phyloP scores from a whole-genome alignment of 805 yeast genomes.

The Yueomyces sinensis region DNA sequence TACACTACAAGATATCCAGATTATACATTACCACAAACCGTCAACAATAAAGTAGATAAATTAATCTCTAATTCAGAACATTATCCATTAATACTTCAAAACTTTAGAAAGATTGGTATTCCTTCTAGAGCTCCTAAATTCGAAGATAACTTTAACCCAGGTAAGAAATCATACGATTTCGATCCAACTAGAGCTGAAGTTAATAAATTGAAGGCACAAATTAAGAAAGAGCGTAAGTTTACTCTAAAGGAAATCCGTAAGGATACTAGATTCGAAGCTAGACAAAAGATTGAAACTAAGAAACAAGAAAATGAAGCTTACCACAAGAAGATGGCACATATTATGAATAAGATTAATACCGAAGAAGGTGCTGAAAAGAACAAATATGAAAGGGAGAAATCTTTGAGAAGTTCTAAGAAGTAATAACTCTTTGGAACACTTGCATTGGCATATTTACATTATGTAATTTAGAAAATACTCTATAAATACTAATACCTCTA shows the following conservation, averaged over 20 bases:
- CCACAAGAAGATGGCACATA: slow-evolving; percentile 79
- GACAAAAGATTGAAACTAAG: slow-evolving; percentile 72
- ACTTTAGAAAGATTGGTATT: slow-evolving; percentile 74
- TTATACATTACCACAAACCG: slow-evolving; percentile 21
- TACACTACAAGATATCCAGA: slow-evolving; percentile 26
- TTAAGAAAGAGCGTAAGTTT: slow-evolving; percentile 85
- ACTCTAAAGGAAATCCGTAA: slow-evolving; percentile 82
- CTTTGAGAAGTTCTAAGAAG: slow-evolving; percentile 39
- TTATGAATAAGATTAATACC: slow-evolving; percentile 77
- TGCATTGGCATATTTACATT: neutral
- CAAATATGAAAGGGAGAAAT: slow-evolving; percentile 78
- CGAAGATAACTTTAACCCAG: slow-evolving; percentile 94
- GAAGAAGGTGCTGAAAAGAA: slow-evolving; percentile 94
- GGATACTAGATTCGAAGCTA: slow-evolving; percentile 75
- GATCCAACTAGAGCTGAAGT: slow-evolving; percentile 73
- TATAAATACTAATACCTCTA: neutral
- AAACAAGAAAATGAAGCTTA: slow-evolving; percentile 63
- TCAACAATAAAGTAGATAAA: slow-evolving; percentile 34
- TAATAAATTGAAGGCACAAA: slow-evolving; percentile 65
- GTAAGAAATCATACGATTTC: slow-evolving; percentile 80
- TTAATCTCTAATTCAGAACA: slow-evolving; percentile 40
- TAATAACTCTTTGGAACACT: too few relatives aligned
- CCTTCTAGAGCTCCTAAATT: slow-evolving; percentile 80
- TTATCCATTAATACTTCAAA: slow-evolving; percentile 66
- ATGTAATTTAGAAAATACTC: neutral